Base-by-base conservation (phyloP, 257 asterid genomes). In the Verbascum thapsus region DNA sequence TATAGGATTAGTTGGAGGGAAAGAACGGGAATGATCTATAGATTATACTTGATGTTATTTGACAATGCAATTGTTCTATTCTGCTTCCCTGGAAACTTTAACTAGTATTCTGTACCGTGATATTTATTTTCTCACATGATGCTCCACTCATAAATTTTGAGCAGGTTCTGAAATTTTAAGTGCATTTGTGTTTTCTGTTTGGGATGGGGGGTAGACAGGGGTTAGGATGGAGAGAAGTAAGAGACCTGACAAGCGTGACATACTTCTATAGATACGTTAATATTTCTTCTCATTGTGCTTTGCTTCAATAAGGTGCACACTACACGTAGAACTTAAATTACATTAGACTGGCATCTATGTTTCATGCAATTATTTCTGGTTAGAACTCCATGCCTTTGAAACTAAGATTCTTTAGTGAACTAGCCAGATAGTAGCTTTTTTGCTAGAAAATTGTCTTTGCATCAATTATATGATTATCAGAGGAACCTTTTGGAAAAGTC, bases 261-360 rank as follows among this genome's bases (percentile, higher is more conserved):
- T 26, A 1, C 32, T 26, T 5, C 32, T 26, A 26, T 26, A 26
- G 32, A 5, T 26, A 26, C 3, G 5, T 26, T 1, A 5, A 26
- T 26, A 26, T 5, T 26, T 26, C 5, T n/a, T n/a, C n/a, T 39
- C 34, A 39, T 16, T 41, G 7, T 7, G 38, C 8, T 48, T 62
- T 11, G 10, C 58, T 48, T 34, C 48, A 49, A 62, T 34, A 63
- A 63, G 49, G 66, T 48, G 56, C 62, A 12, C 39, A 11, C 47
- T 16, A 19, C 8, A 35, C 32, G 13, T 23, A 22, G 34, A 6
- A 0, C 37, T 1, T 22, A 62, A 32, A 20, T n/a, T 0, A 9
- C 8, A 32, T 15, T 22, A 60, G 47, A 41, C 19, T 2, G 1
- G 39, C 49, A 20, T 10, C 41, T 65, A 10, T 39, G 26, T 23